phyloP scores from a whole-genome alignment of 2,329 filamentous ascomycete species.

The Cephalotrichum gorgonifer region DNA sequence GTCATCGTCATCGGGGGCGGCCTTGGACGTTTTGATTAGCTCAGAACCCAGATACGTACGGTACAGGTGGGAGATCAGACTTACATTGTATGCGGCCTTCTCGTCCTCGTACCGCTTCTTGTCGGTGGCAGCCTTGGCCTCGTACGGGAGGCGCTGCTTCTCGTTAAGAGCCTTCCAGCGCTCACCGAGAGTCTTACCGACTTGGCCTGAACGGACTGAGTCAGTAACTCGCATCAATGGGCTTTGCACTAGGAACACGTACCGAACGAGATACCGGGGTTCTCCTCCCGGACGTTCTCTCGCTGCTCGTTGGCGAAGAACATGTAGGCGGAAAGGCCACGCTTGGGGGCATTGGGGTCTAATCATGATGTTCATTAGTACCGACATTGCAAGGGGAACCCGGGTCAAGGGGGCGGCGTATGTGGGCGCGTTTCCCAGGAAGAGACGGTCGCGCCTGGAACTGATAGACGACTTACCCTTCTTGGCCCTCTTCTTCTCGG shows the following conservation, averaged over 20 bases:
- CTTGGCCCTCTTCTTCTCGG: slow-evolving; percentile 45
- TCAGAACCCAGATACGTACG: neutral
- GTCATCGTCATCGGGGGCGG: slow-evolving; percentile 39
- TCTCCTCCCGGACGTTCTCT: slow-evolving; percentile 95
- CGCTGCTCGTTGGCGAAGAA: slow-evolving; percentile 99
- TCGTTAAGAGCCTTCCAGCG: slow-evolving; percentile 96
- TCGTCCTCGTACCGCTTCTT: slow-evolving; percentile 99
- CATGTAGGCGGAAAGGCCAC: slow-evolving; percentile 99
- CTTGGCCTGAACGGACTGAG: slow-evolving; percentile 54
- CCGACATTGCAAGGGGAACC: neutral
- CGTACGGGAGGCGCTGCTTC: slow-evolving; percentile 86
- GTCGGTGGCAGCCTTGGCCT: slow-evolving; percentile 90
- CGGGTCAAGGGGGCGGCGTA: neutral
- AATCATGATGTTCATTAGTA: neutral
- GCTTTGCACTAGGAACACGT: slow-evolving; percentile 13
- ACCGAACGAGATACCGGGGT: slow-evolving; percentile 96
- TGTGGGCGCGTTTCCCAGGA: neutral
- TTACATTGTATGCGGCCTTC: slow-evolving; percentile 88
- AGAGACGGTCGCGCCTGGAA: neutral
- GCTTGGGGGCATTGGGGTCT: slow-evolving; percentile 98
- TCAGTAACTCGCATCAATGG: slow-evolving; percentile 14
- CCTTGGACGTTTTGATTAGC: slow-evolving; percentile 16
- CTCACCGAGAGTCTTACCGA: slow-evolving; percentile 96
- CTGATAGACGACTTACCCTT: slow-evolving; percentile 49
- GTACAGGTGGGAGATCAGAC: slow-evolving; percentile 17